Percentiles rank a stretch among this genome's conserved stretches.
Conservation (phyloP, 805 yeast species). For the Isabelozyma heimii region DNA sequence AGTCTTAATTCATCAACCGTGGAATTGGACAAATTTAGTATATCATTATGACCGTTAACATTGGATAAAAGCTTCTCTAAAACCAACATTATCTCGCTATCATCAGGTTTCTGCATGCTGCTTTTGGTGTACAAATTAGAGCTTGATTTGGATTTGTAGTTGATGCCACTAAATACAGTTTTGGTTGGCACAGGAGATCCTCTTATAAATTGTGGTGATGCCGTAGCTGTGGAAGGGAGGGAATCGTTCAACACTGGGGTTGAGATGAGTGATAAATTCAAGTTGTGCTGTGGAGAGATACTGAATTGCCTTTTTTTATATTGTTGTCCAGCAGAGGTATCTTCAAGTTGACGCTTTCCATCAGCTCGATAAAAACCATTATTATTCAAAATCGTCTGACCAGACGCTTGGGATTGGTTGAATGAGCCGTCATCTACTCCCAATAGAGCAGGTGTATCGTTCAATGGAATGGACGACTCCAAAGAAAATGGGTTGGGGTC, state of each 20-base stretch:
- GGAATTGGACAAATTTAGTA: constrained; percentile 14
- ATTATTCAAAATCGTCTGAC: background rate
- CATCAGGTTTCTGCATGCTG: background rate
- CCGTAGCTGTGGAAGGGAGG: constrained; percentile 9
- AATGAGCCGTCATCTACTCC: background rate
- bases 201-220: constrained; percentile 8
- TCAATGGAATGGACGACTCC: background rate
- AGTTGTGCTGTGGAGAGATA: background rate
- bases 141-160: constrained; percentile 1
- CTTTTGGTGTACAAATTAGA: background rate
- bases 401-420: background rate
- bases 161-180: background rate
- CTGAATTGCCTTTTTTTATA: background rate
- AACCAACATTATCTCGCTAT: background rate
- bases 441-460: background rate
- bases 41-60: constrained; percentile 15
- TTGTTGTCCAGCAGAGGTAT: background rate
- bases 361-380: background rate
- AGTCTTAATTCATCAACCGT: constrained; percentile 25
- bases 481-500: background rate
- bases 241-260: constrained; percentile 11
- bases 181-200: background rate
- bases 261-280: background rate
- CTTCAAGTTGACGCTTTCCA: background rate
- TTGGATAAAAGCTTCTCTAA: constrained; percentile 3